These are phyloP conservation scores for Citrullus colocynthis DNA, from an alignment of 306 rosid genomes.

Conservation along the genomic window DNA sequence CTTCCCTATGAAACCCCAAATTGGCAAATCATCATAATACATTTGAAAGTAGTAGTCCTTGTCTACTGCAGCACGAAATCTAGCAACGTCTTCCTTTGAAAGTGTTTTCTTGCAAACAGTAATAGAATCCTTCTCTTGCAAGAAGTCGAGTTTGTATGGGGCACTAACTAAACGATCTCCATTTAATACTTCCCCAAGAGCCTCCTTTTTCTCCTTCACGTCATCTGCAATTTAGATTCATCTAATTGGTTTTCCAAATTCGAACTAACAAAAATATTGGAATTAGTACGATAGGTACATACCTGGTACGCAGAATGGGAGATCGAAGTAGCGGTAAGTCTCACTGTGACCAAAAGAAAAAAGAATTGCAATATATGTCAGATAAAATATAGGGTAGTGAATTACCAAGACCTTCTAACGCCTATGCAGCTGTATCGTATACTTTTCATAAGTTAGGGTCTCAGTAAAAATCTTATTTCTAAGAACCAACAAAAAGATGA, in stretches of 20 bases:
- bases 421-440: neutral
- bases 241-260: neutral
- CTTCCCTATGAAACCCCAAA: slow-evolving; percentile 85
- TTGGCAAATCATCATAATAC: slow-evolving; percentile 83
- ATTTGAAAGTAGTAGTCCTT: slow-evolving; percentile 81
- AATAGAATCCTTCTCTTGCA: slow-evolving; percentile 35
- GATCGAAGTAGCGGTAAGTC: slow-evolving; percentile 64
- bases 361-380: neutral
- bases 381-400: neutral
- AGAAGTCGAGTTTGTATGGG: slow-evolving; percentile 66
- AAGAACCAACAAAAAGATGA: neutral
- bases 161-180: slow-evolving; percentile 87
- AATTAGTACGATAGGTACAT: slow-evolving; percentile 6
- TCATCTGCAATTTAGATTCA: slow-evolving; percentile 27
- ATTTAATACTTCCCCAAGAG: slow-evolving; percentile 77
- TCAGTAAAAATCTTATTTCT: neutral
- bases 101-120: slow-evolving; percentile 41
- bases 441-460: neutral
- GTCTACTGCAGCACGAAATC: slow-evolving; percentile 47
- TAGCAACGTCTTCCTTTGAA: slow-evolving; percentile 41
- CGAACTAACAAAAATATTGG: neutral
- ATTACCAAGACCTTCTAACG: neutral
- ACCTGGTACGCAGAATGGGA: slow-evolving; percentile 74
- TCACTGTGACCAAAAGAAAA: slow-evolving; percentile 23
- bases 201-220: slow-evolving; percentile 70